Percentiles rank a stretch among this genome's conserved stretches.
Evolutionary conservation across 2,329 filamentous ascomycete species (phyloP).

Genomic region (Fusarium bulbicola): DNA sequence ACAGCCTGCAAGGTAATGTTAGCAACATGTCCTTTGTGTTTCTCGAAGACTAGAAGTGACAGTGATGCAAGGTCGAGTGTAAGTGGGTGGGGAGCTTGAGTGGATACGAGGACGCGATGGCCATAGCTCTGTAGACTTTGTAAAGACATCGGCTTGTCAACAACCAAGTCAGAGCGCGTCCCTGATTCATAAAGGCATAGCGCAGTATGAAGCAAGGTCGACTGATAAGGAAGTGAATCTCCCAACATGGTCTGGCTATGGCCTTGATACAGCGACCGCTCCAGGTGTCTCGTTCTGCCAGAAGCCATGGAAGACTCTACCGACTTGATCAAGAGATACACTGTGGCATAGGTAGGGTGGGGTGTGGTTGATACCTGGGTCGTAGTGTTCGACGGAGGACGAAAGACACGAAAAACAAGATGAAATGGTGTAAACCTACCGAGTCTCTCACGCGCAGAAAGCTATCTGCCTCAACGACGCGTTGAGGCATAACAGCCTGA

Average conservation of each 20-base stretch:
- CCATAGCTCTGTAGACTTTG: slow-evolving; percentile 30
- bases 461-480: slow-evolving; percentile 73
- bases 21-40: slow-evolving; percentile 39
- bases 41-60: background rate
- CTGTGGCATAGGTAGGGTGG: background rate
- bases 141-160: slow-evolving; percentile 21
- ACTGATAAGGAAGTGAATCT: background rate
- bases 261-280: background rate
- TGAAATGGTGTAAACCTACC: slow-evolving; percentile 63
- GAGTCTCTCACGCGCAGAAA: slow-evolving; percentile 83
- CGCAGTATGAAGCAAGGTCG: background rate
- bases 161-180: slow-evolving; percentile 23
- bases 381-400: background rate
- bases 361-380: background rate
- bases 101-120: slow-evolving; percentile 20
- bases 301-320: background rate
- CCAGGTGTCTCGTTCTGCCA: background rate
- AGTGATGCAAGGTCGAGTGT: background rate
- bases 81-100: slow-evolving; percentile 23
- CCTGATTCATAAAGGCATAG: background rate
- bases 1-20: slow-evolving; percentile 53
- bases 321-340: background rate
- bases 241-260: background rate
- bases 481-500: slow-evolving; percentile 40
- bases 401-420: background rate